phyloP scores from a whole-genome alignment of 345 rosid species.

The Citrus sp. region DNA sequence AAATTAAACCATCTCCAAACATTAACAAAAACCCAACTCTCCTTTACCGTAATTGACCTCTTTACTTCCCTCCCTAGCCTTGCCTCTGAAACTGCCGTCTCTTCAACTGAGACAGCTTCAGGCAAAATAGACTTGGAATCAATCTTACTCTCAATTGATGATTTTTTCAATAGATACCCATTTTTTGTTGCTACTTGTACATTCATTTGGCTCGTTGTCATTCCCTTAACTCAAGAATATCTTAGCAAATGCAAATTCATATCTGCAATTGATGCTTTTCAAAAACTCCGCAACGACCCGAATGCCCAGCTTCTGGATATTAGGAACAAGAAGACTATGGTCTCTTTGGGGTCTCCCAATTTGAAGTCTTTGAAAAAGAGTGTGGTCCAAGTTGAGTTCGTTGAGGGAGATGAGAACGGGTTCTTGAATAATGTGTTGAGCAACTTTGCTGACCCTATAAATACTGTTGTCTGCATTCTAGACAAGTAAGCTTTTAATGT shows the following conservation, averaged over 20 bases:
- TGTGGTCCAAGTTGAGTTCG: constrained; percentile 51
- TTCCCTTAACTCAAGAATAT: constrained; percentile 52
- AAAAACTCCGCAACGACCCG: constrained; percentile 57
- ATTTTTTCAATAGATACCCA: constrained; percentile 70
- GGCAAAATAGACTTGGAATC: constrained; percentile 71
- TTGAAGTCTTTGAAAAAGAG: constrained; percentile 52
- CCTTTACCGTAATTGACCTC: constrained; percentile 34
- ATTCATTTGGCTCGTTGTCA: constrained; percentile 71
- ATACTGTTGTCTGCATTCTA: constrained; percentile 60
- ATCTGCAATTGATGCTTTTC: constrained; percentile 60
- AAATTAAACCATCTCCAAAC: background rate
- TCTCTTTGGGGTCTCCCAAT: constrained; percentile 59
- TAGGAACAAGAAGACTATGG: constrained; percentile 55
- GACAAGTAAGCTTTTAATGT: constrained; percentile 53
- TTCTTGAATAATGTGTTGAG: constrained; percentile 58
- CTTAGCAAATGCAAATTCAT: constrained; percentile 68
- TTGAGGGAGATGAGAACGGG: constrained; percentile 42
- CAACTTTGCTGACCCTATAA: constrained; percentile 49
- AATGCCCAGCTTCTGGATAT: constrained; percentile 82
- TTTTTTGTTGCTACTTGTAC: constrained; percentile 86
- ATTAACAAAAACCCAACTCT: constrained; percentile 34
- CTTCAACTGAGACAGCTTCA: constrained; percentile 31
- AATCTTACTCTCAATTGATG: constrained; percentile 58
- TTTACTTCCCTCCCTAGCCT: constrained; percentile 44
- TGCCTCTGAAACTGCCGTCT: constrained; percentile 46